These are phyloP conservation scores for Penicillium sp. DNA, from an alignment of 2,329 filamentous ascomycete species.

Conservation along the genomic window DNA sequence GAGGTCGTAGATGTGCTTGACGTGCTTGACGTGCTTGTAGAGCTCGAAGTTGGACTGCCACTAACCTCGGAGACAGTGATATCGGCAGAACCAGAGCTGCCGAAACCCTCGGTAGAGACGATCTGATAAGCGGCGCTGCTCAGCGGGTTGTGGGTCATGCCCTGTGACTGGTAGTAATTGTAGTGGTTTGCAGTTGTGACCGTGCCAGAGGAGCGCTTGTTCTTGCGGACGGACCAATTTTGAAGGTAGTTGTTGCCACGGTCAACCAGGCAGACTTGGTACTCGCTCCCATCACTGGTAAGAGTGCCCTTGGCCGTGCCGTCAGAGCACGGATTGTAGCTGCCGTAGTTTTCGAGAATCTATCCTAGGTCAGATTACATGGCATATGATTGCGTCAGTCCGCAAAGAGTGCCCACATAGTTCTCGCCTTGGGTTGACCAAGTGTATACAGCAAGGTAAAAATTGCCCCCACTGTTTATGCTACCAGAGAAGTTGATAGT, in stretches of 20 bases:
- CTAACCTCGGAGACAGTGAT: conserved; percentile 6
- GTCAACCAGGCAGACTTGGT: conserved; percentile 7
- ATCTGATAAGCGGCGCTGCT: conserved; percentile 8
- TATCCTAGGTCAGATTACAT: conserved; percentile 4
- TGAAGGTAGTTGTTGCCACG: conserved; percentile 9
- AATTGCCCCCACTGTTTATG: conserved; percentile 3
- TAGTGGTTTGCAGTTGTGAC: conserved; percentile 8
- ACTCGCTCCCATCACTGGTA: conserved; percentile 5
- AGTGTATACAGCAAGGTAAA: conserved; percentile 10
- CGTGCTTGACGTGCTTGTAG: background rate
- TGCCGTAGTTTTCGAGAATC: conserved; percentile 10
- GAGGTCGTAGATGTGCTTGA: background rate
- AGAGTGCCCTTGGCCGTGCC: conserved; percentile 5
- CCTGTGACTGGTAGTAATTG: conserved; percentile 8
- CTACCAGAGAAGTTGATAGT: conserved; percentile 10
- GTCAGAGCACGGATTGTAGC: conserved; percentile 9
- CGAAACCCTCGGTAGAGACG: conserved; percentile 6
- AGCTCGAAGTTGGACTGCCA: background rate
- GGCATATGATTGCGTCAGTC: conserved; percentile 1
- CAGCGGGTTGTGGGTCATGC: conserved; percentile 9
- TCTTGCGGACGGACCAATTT: conserved; percentile 7
- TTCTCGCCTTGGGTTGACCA: conserved; percentile 9
- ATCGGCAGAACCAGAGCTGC: conserved; percentile 5
- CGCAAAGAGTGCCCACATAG: background rate
- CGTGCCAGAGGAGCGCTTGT: conserved; percentile 7